Percentiles rank a stretch among this genome's conserved stretches.
Evolutionary conservation across 1,139 yeast species (phyloP).

Genomic region (Hansenula sp.): DNA sequence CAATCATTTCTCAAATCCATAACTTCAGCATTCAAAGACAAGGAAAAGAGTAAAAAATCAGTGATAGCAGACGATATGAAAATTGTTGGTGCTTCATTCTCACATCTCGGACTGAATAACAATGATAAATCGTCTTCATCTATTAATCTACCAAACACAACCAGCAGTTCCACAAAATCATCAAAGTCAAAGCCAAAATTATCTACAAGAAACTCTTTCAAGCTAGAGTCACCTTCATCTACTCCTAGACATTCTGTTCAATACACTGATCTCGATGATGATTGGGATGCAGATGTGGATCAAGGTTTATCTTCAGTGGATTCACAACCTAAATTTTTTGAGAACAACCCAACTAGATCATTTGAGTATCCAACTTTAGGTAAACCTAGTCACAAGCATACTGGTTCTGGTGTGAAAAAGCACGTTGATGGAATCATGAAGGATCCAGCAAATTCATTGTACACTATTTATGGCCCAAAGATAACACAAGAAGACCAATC

Average conservation of each 20-base stretch:
- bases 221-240: constrained; percentile 8
- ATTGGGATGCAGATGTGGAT: constrained; percentile 87
- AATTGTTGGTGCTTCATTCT: constrained; percentile 38
- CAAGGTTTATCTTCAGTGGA: constrained; percentile 36
- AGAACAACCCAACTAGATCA: constrained; percentile 21
- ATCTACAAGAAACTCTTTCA: constrained; percentile 2
- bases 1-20: constrained; percentile 47
- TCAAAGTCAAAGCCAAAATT: constrained; percentile 1
- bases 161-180: constrained; percentile 4
- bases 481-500: constrained; percentile 24
- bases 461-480: constrained; percentile 30
- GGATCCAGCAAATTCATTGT: constrained; percentile 32
- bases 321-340: constrained; percentile 27
- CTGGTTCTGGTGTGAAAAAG: constrained; percentile 23
- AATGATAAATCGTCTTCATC: constrained; percentile 13
- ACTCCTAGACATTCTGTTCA: constrained; percentile 25
- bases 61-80: constrained; percentile 26
- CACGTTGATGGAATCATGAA: constrained; percentile 32
- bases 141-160: constrained; percentile 7
- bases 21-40: constrained; percentile 23
- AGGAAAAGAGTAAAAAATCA: constrained; percentile 13
- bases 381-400: constrained; percentile 6
- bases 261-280: constrained; percentile 74
- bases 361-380: constrained; percentile 18
- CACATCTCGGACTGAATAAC: constrained; percentile 27